Percentiles rank a stretch among this genome's conserved stretches.
phyloP scores from a whole-genome alignment of 495 filamentous ascomycete genomes.

The Schizothecium vesticola region DNA sequence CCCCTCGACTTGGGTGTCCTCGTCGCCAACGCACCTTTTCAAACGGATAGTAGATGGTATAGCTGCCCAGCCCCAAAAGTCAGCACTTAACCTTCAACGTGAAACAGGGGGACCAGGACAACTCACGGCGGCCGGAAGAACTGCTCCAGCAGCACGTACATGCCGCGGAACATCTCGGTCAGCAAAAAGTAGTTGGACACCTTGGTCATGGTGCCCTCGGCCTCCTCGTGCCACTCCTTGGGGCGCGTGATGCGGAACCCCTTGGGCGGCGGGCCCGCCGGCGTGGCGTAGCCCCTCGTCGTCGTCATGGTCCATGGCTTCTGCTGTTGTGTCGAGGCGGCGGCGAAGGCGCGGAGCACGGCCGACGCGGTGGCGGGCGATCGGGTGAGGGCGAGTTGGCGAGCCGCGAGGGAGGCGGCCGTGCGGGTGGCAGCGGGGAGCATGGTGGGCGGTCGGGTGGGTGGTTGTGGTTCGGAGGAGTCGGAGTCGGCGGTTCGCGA shows the following conservation, averaged over 20 bases:
- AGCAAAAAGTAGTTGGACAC: conserved; percentile 89
- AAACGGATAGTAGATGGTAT: conserved; percentile 98
- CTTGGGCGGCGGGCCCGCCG: conserved; percentile 67
- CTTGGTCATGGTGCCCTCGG: conserved; percentile 69
- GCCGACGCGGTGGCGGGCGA: background rate
- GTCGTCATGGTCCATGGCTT: conserved; percentile 14
- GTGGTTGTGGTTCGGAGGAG: background rate
- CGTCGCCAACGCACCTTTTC: conserved; percentile 61
- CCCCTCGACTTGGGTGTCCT: background rate
- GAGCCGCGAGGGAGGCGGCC: conserved; percentile 31
- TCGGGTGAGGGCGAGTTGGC: conserved; percentile 33
- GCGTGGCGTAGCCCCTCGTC: conserved; percentile 63
- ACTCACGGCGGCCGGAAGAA: conserved; percentile 96
- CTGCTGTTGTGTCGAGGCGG: conserved; percentile 20
- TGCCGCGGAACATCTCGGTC: conserved; percentile 91
- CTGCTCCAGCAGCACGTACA: conserved; percentile 97
- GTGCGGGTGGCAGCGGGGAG: conserved; percentile 13
- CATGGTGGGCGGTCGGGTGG: conserved; percentile 9
- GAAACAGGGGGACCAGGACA: background rate
- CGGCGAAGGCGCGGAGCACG: conserved; percentile 3
- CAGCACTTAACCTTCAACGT: background rate
- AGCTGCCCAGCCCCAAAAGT: conserved; percentile 44
- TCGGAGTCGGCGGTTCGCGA: background rate
- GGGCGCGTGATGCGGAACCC: conserved; percentile 68
- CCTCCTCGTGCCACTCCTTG: conserved; percentile 63